phyloP scores from a whole-genome alignment of 1,139 yeast genomes.

The Pichia norvegensis region DNA sequence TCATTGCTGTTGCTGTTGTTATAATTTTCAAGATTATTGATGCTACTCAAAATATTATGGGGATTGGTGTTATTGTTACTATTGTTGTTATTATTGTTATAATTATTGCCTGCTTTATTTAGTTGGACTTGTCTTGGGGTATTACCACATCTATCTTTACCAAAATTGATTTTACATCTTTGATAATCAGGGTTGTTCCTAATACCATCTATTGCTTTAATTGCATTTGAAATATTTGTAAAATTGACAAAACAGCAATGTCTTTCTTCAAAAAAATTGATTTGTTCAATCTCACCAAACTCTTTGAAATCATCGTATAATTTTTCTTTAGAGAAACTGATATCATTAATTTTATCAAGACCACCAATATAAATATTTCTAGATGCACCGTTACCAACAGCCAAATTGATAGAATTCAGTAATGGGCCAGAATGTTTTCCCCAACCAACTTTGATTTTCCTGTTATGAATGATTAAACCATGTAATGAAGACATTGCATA shows the following conservation, averaged over 20 bases:
- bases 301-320: constrained; percentile 57
- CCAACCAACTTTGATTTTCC: constrained; percentile 77
- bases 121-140: constrained; percentile 43
- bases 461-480: constrained; percentile 66
- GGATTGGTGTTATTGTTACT: background rate
- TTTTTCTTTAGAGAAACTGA: constrained; percentile 39
- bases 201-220: constrained; percentile 67
- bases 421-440: constrained; percentile 76
- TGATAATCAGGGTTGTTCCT: constrained; percentile 48
- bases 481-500: constrained; percentile 72
- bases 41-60: background rate
- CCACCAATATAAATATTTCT: constrained; percentile 75
- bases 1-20: background rate
- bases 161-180: constrained; percentile 59
- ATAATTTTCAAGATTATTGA: background rate
- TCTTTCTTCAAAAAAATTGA: constrained; percentile 64
- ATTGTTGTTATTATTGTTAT: background rate
- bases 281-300: constrained; percentile 78
- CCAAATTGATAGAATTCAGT: constrained; percentile 64
- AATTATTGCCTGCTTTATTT: background rate
- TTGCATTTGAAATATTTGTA: constrained; percentile 67
- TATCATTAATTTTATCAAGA: constrained; percentile 30
- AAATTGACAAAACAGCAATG: constrained; percentile 79
- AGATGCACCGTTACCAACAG: constrained; percentile 76
- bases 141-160: constrained; percentile 81